Evolutionary conservation across 2,329 filamentous ascomycete species (phyloP).

Genomic region (Aspergillus hiratsukae): DNA sequence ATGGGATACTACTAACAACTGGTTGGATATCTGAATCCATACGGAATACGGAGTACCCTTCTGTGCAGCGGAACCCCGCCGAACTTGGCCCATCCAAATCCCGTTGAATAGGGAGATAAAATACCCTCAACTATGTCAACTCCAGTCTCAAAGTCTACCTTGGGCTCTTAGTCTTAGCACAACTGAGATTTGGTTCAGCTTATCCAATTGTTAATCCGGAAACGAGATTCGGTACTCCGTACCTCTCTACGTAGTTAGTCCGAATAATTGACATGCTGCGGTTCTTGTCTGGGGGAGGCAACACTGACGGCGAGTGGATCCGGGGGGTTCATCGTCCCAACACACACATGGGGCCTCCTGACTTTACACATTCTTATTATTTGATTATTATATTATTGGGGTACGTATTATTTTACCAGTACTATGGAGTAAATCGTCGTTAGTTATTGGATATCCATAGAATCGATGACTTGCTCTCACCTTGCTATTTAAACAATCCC

Average conservation of each 20-base stretch:
- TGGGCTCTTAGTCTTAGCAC: neutral
- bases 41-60: neutral
- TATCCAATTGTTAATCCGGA: neutral
- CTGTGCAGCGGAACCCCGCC: conserved; percentile 16
- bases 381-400: neutral
- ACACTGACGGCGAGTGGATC: conserved; percentile 16
- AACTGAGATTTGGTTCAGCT: neutral
- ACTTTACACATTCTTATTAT: neutral
- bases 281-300: conserved; percentile 28
- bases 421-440: neutral
- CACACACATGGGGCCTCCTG: conserved; percentile 17
- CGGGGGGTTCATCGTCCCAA: conserved; percentile 18
- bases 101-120: conserved; percentile 6
- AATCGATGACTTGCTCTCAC: neutral
- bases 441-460: neutral
- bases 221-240: too few relatives aligned
- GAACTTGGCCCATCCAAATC: conserved; percentile 15
- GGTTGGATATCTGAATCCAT: neutral
- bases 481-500: conserved; percentile 26
- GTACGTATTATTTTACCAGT: neutral
- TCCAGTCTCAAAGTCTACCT: neutral
- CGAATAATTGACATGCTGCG: conserved; percentile 5
- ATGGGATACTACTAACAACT: neutral
- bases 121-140: neutral
- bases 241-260: neutral